These are phyloP conservation scores for Phyllosticta citrichinensis DNA, from an alignment of 2,329 filamentous ascomycete genomes.

Conservation along the genomic window DNA sequence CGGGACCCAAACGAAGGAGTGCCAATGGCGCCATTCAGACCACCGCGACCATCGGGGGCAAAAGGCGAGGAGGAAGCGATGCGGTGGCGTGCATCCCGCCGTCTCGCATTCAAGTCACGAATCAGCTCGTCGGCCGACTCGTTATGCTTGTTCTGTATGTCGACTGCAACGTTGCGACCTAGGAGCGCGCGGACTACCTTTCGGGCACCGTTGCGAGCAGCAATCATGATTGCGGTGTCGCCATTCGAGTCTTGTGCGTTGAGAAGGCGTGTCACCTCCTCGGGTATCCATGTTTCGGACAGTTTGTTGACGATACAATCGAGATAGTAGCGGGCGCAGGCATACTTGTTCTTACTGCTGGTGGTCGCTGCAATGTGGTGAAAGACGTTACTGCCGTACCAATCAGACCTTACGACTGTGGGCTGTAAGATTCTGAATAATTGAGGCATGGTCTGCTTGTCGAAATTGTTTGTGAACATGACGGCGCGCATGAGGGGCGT, in stretches of 20 bases:
- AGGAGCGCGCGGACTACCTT: constrained; percentile 58
- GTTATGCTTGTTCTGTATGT: constrained; percentile 72
- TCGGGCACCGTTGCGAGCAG: constrained; percentile 78
- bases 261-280: constrained; percentile 67
- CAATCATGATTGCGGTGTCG: constrained; percentile 82
- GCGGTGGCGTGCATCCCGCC: constrained; percentile 49
- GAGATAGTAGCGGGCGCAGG: constrained; percentile 85
- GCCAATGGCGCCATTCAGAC: constrained; percentile 20
- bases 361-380: constrained; percentile 91
- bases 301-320: constrained; percentile 85
- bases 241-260: constrained; percentile 77
- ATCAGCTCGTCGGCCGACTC: constrained; percentile 80
- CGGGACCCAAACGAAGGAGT: not conserved
- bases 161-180: constrained; percentile 69
- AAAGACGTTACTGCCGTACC: constrained; percentile 76
- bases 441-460: constrained; percentile 80
- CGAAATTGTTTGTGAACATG: constrained; percentile 93
- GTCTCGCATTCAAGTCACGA: constrained; percentile 57
- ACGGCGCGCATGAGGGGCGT: constrained; percentile 92
- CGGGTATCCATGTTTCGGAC: constrained; percentile 63
- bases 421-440: constrained; percentile 75
- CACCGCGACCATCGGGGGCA: constrained; percentile 20
- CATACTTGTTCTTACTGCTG: constrained; percentile 73
- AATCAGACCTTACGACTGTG: constrained; percentile 71
- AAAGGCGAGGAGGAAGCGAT: constrained; percentile 65